Evolutionary conservation across 2,329 filamentous ascomycete species (phyloP), one percentile per base, ranked within the genome.

Genomic region (Penicillium nordicum): DNA sequence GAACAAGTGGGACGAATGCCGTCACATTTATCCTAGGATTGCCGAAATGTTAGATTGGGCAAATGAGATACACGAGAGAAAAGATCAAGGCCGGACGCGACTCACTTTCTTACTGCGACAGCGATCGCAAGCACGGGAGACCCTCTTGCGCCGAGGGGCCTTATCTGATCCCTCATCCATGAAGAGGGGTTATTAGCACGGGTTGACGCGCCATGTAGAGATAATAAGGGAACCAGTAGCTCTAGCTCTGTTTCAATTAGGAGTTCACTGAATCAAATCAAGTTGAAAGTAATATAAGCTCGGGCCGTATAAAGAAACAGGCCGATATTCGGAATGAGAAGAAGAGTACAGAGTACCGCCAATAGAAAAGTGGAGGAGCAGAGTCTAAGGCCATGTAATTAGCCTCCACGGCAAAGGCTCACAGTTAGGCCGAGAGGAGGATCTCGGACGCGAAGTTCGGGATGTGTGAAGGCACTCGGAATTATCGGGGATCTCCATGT

Each of bases 101-200:
- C 63, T 55, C 45, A 72, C 70, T 62, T 77, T 77, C 60, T 77
- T 77, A 55, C 72, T 75, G 57, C 76, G 73, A 68, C 76, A 79
- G 43, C 76, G 71, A 58, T 77, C 72, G 60, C 76, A 79, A 55
- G 76, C 76, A 57, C 75, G 70, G 21, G 76, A 78, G 42, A 78
- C 76, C 66, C 76, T 75, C 67, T 77, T 76, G 45, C 76, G 74
- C 53, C 72, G 72, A 67, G 71, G 66, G 61, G 64, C 68, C 66
- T 71, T 74, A 61, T 74, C 71, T 25, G 69, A 67, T 61, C 71
- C 72, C 66, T 76, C 73, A 56, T 74, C 70, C 68, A 76, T 76
- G 64, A 68, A 59, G 67, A 67, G 61, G 66, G 48, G 65, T 57
- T 65, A 47, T 59, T 64, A 58, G 30, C 42, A 41, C 53, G 58